These are phyloP conservation scores for Umbellularia californica DNA, from an alignment of 164 flowering plant species.

Conservation along the genomic window DNA sequence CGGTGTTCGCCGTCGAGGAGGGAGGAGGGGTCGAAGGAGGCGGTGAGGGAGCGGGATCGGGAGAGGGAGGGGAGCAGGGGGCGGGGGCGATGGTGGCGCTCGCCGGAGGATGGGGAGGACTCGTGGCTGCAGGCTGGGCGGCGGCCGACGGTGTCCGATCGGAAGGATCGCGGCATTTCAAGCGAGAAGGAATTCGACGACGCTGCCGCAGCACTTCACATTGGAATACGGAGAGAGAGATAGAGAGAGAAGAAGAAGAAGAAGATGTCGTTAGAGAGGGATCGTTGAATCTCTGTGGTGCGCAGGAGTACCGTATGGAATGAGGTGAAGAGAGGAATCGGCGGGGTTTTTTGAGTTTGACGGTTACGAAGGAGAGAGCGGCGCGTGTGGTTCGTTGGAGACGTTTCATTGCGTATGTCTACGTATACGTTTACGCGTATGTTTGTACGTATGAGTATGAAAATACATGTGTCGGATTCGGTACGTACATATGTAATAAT, in stretches of 20 bases:
- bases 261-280: not conserved
- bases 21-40: not conserved
- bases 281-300: not conserved
- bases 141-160: not conserved
- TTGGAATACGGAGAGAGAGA: conserved; percentile 19
- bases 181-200: not conserved
- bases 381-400: not conserved
- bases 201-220: conserved; percentile 18
- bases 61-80: not conserved
- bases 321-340: not conserved
- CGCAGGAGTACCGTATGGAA: not conserved
- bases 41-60: conserved; percentile 9
- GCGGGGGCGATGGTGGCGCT: not conserved
- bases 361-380: not conserved
- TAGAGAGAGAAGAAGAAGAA: not conserved
- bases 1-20: conserved; percentile 12
- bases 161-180: conserved; percentile 8
- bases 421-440: not conserved
- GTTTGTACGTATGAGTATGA: not conserved
- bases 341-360: not conserved
- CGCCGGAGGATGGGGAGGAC: not conserved
- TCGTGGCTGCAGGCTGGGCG: not conserved
- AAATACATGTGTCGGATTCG: no score
- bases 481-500: no score
- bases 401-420: not conserved